Conservation (phyloP, 1,284 basidiomycete species). For the Phellinidium pouzarii region DNA sequence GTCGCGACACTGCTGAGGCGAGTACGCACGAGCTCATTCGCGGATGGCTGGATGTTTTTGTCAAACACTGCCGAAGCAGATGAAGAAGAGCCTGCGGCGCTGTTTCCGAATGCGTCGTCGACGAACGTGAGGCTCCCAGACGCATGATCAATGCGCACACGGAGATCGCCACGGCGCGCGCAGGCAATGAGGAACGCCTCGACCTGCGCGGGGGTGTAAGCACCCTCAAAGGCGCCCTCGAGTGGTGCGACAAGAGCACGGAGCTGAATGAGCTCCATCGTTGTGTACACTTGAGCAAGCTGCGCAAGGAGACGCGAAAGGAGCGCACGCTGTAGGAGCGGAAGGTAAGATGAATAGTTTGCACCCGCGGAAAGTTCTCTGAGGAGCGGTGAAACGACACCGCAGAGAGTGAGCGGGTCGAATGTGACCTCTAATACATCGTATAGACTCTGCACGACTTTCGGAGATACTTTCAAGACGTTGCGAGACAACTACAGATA, state of each 20-base stretch:
- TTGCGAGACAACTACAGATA: conserved; percentile 65
- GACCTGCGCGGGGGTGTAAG: conserved; percentile 67
- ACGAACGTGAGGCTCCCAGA: conserved; percentile 82
- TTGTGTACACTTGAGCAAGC: conserved; percentile 91
- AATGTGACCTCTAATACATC: conserved; percentile 91
- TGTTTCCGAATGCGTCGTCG: conserved; percentile 58
- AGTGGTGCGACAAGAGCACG: conserved; percentile 75
- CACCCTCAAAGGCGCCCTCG: conserved; percentile 45
- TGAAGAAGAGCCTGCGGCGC: conserved; percentile 15
- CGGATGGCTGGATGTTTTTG: conserved; percentile 58
- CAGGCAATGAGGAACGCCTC: conserved; percentile 94
- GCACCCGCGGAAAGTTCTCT: conserved; percentile 50
- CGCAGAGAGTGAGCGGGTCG: conserved; percentile 87
- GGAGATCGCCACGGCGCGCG: conserved; percentile 83
- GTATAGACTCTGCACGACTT: conserved; percentile 77
- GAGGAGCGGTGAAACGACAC: conserved; percentile 79
- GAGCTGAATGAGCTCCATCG: conserved; percentile 75
- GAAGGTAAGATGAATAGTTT: conserved; percentile 67
- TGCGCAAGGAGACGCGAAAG: conserved; percentile 92
- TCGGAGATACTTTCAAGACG: conserved; percentile 78
- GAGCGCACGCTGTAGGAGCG: conserved; percentile 87
- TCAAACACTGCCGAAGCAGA: conserved; percentile 32
- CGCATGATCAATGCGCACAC: conserved; percentile 87
- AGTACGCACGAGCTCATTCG: conserved; percentile 64
- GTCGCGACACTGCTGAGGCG: conserved; percentile 72